Conservation (phyloP, 148 eudicot genomes). For the Chenopodium quinoa region DNA sequence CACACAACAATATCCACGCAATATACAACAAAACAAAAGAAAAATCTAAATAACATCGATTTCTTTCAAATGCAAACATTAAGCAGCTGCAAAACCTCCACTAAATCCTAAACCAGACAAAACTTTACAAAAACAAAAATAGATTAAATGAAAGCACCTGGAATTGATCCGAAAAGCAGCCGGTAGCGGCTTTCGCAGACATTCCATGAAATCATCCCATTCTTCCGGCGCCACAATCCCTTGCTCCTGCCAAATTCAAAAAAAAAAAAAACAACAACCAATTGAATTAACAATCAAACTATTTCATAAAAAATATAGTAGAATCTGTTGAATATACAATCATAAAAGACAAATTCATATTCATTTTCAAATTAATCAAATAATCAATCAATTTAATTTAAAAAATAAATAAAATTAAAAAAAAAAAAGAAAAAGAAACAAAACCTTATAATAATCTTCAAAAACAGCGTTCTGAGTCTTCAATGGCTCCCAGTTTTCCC, state of each 20-base stretch:
- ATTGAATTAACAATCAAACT: no score
- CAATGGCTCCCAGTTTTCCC: conserved; percentile 64
- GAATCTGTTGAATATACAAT: no score
- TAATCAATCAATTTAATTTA: not conserved
- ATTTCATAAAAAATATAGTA: no score
- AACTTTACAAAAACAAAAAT: not conserved
- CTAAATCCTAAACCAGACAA: conserved; percentile 1
- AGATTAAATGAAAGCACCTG: conserved; percentile 39
- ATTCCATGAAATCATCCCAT: conserved; percentile 72
- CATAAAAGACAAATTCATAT: not conserved
- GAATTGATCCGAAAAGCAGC: conserved; percentile 97
- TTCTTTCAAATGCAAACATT: not conserved
- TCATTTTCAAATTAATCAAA: not conserved
- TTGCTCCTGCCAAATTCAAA: conserved; percentile 59
- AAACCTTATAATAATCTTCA: conserved; percentile 79
- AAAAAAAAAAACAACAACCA: no score
- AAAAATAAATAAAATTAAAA: no score
- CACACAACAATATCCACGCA: not conserved
- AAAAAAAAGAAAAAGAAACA: not conserved
- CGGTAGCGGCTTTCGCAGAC: conserved; percentile 68
- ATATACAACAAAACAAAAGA: not conserved
- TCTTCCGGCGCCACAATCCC: conserved; percentile 67
- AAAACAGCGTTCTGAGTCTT: conserved; percentile 64
- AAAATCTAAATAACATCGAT: not conserved
- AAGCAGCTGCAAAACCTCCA: not conserved